Percentiles rank a stretch among this genome's conserved stretches.
phyloP scores from a whole-genome alignment of 441 rosid genomes.

The Pelargonium myrrhifolium region DNA sequence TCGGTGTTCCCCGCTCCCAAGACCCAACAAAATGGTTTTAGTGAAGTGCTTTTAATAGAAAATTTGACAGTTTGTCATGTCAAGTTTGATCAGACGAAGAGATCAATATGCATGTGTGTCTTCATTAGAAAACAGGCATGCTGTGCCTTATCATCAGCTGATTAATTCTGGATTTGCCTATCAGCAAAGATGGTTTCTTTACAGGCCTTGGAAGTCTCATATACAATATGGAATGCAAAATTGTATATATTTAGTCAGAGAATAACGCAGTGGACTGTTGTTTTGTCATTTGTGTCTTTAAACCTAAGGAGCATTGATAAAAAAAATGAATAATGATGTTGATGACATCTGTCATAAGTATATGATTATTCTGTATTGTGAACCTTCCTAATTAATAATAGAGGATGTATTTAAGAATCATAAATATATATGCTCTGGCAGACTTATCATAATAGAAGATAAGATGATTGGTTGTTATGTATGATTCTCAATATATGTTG shows the following conservation, averaged over 20 bases:
- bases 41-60: neutral
- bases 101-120: neutral
- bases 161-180: neutral
- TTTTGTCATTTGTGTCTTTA: neutral
- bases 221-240: too few relatives aligned
- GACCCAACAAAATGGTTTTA: neutral
- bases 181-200: too few relatives aligned
- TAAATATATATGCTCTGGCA: too few relatives aligned
- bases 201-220: too few relatives aligned
- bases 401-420: too few relatives aligned
- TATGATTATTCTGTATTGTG: too few relatives aligned
- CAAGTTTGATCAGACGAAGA: neutral
- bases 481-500: too few relatives aligned
- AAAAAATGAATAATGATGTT: neutral
- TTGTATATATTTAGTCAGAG: too few relatives aligned
- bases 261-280: too few relatives aligned
- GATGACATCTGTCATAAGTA: neutral
- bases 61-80: neutral
- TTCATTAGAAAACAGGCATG: neutral
- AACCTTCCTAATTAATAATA: neutral
- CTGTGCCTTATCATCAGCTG: neutral
- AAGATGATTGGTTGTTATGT: too few relatives aligned
- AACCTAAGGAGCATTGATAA: neutral
- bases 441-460: too few relatives aligned
- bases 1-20: neutral